Evolutionary conservation across 164 flowering plant genomes (phyloP).

Genomic region (Annona cherimola): DNA sequence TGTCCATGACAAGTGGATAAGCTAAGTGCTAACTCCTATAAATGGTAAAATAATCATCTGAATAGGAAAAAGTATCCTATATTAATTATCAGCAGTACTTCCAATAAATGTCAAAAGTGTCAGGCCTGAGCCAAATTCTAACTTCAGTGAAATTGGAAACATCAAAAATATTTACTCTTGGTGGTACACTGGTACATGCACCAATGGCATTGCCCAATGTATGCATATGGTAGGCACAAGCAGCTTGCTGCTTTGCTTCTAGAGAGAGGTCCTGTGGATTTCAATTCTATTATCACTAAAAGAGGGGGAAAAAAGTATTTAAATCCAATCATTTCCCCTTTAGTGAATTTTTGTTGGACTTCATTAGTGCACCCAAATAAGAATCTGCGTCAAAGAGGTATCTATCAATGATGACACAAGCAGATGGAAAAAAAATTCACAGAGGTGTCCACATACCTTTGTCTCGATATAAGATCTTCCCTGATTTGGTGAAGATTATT

Average conservation of each 20-base stretch:
- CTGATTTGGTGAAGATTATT: slow-evolving; percentile 82
- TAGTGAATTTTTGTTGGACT: not conserved
- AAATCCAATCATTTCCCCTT: not conserved
- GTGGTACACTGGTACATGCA: too few species aligned
- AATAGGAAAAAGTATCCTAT: too few species aligned
- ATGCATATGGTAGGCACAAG: not conserved
- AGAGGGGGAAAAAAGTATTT: not conserved
- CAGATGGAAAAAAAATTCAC: not conserved
- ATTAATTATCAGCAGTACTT: too few species aligned
- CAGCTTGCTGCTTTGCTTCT: not conserved
- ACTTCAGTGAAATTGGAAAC: too few species aligned
- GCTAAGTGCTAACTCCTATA: too few species aligned
- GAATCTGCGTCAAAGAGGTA: not conserved
- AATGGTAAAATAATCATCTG: too few species aligned
- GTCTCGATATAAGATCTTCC: slow-evolving; percentile 82
- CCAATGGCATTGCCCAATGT: not conserved
- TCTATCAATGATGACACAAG: not conserved
- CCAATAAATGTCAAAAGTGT: too few species aligned
- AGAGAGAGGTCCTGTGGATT: not conserved
- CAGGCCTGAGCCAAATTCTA: too few species aligned
- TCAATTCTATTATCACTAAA: not conserved
- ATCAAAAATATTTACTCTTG: too few species aligned
- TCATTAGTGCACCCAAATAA: not conserved
- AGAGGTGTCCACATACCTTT: slow-evolving; percentile 39
- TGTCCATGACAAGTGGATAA: too few species aligned